Evolutionary conservation across 75 land plant species (phyloP).

Genomic region (Pinus albicaulis): DNA sequence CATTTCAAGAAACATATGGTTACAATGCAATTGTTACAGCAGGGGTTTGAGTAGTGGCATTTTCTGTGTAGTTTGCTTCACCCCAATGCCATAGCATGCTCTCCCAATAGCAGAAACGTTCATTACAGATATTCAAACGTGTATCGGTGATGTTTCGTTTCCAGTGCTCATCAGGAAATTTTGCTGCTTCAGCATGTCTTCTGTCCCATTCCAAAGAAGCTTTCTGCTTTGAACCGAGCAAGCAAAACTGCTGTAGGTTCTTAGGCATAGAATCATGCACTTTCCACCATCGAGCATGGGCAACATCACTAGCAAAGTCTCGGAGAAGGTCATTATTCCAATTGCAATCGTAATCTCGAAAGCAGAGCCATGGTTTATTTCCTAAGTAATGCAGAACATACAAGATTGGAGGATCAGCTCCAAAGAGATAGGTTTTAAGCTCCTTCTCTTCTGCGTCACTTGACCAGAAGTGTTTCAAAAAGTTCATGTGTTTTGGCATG

Average conservation of each 20-base stretch:
- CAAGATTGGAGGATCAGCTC: conserved; percentile 48
- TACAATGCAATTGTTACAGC: conserved; percentile 7
- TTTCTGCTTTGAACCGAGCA: conserved; percentile 45
- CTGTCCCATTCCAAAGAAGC: conserved; percentile 62
- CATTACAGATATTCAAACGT: conserved; percentile 32
- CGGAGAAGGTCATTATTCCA: conserved; percentile 64
- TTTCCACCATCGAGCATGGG: conserved; percentile 80
- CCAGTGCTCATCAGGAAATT: conserved; percentile 63
- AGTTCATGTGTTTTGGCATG: conserved; percentile 49
- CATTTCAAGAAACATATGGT: neutral
- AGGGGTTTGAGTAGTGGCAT: conserved; percentile 19
- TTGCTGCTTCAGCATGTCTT: conserved; percentile 38
- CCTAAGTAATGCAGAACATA: conserved; percentile 87
- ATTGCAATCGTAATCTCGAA: conserved; percentile 95
- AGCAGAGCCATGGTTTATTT: conserved; percentile 93
- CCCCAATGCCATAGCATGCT: conserved; percentile 59
- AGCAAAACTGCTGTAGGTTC: conserved; percentile 49
- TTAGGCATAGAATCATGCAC: conserved; percentile 77
- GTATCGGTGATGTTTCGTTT: conserved; percentile 69
- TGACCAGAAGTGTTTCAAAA: conserved; percentile 54
- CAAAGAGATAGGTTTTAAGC: conserved; percentile 30
- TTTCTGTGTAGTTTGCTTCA: conserved; percentile 21
- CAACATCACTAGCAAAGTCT: conserved; percentile 81
- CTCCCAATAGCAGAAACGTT: conserved; percentile 44
- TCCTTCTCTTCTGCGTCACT: conserved; percentile 26